Conservation (phyloP, 257 asterid genomes). For the Petunia axillaris region DNA sequence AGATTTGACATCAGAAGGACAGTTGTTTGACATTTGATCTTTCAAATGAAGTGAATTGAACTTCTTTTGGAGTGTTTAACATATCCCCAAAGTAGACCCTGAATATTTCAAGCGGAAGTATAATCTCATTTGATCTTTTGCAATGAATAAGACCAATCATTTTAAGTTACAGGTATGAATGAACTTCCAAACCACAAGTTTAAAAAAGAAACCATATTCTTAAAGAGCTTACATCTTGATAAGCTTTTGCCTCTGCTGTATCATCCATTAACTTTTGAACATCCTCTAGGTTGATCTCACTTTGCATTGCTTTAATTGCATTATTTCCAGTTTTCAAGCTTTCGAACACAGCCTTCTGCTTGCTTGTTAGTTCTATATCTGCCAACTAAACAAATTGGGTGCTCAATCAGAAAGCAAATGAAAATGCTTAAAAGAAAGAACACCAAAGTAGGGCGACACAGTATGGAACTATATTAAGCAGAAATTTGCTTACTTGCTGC, state of each 20-base stretch:
- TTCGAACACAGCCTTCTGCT: constrained; percentile 91
- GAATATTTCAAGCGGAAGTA: not conserved
- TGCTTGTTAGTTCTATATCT: constrained; percentile 91
- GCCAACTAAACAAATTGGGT: constrained; percentile 65
- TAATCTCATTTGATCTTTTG: not conserved
- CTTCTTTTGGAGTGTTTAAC: not conserved
- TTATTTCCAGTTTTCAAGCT: constrained; percentile 83
- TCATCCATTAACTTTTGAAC: constrained; percentile 96
- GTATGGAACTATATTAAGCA: not conserved
- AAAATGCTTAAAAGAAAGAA: not conserved
- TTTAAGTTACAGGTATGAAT: not conserved
- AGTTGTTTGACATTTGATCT: not conserved
- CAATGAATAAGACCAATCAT: not conserved
- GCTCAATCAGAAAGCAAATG: not conserved
- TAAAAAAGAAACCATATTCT: constrained; percentile 25
- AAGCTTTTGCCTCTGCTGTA: constrained; percentile 93
- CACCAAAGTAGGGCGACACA: not conserved
- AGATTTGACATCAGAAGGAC: not conserved
- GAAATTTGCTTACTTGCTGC: constrained; percentile 69
- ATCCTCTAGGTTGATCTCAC: constrained; percentile 84
- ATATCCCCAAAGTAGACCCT: not conserved
- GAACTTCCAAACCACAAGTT: not conserved
- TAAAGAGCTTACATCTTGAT: constrained; percentile 77
- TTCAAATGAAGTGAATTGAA: not conserved
- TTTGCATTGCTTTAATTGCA: constrained; percentile 89